Conservation (phyloP, 2,329 filamentous ascomycete species). For the Colletotrichum musae region DNA sequence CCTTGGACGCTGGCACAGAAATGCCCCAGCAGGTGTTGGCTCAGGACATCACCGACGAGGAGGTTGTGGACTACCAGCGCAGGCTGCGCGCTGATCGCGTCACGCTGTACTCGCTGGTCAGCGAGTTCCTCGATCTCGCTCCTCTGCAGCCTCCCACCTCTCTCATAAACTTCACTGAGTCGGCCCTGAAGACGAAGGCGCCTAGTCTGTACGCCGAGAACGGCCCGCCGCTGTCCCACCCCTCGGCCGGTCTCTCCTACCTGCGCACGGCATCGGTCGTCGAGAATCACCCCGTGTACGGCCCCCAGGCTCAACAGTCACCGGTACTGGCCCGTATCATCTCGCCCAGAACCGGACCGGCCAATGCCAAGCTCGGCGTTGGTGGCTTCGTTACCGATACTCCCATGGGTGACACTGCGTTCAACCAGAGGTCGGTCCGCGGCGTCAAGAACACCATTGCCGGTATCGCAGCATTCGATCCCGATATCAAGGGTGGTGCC, state of each 20-base stretch:
- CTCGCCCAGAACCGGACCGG: conserved; percentile 55
- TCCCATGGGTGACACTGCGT: conserved; percentile 58
- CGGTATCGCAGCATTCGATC: conserved; percentile 61
- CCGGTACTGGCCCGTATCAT: conserved; percentile 68
- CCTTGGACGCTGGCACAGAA: conserved; percentile 55
- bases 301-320: conserved; percentile 66
- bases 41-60: conserved; percentile 62
- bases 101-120: conserved; percentile 67
- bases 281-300: conserved; percentile 74
- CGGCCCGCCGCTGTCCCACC: conserved; percentile 73
- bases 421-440: conserved; percentile 50
- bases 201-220: conserved; percentile 63
- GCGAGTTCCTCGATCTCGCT: conserved; percentile 74
- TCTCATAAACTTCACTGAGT: conserved; percentile 46
- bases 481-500: conserved; percentile 63
- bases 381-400: conserved; percentile 67
- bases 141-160: conserved; percentile 58
- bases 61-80: conserved; percentile 68
- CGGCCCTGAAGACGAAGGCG: conserved; percentile 40
- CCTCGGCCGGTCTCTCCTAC: conserved; percentile 75
- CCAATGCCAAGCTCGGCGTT: conserved; percentile 64
- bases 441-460: conserved; percentile 42
- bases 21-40: conserved; percentile 50
- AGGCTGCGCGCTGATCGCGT: conserved; percentile 66
- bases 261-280: conserved; percentile 68